phyloP scores from a whole-genome alignment of 768 basidiomycete species.

The Dioszegia hungarica region DNA sequence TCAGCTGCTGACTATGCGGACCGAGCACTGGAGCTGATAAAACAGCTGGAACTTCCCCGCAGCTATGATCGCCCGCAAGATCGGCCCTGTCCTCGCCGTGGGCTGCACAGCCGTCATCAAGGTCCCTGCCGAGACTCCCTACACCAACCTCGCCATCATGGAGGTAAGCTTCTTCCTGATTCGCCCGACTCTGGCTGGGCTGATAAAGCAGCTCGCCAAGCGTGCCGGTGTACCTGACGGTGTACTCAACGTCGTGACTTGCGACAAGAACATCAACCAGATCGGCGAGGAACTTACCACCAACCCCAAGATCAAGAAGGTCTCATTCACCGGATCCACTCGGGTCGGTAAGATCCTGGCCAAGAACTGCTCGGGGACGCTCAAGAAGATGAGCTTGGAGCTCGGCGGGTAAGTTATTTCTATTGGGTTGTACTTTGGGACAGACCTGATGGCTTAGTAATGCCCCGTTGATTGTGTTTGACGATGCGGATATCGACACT shows the following conservation, averaged over 20 bases:
- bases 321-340: slow-evolving; percentile 71
- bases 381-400: slow-evolving; percentile 50
- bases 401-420: slow-evolving; percentile 29
- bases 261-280: slow-evolving; percentile 73
- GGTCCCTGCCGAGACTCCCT: slow-evolving; percentile 91
- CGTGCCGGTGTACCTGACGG: slow-evolving; percentile 93
- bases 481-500: slow-evolving; percentile 86
- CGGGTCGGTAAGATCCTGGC: slow-evolving; percentile 51
- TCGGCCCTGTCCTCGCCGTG: slow-evolving; percentile 64
- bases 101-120: slow-evolving; percentile 97
- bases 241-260: slow-evolving; percentile 90
- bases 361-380: slow-evolving; percentile 41
- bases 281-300: slow-evolving; percentile 93
- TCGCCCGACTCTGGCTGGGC: not conserved
- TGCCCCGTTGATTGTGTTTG: slow-evolving; percentile 90
- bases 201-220: slow-evolving; percentile 59
- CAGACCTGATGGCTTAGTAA: slow-evolving; percentile 77
- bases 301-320: slow-evolving; percentile 75
- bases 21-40: not conserved
- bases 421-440: not conserved
- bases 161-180: slow-evolving; percentile 57
- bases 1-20: not conserved
- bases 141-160: slow-evolving; percentile 82
- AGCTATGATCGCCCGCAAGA: slow-evolving; percentile 60
- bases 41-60: slow-evolving; percentile 75